Evolutionary conservation across 768 basidiomycete genomes (phyloP), one percentile per base, ranked within the genome.

Genomic region (Lactarius vividus): DNA sequence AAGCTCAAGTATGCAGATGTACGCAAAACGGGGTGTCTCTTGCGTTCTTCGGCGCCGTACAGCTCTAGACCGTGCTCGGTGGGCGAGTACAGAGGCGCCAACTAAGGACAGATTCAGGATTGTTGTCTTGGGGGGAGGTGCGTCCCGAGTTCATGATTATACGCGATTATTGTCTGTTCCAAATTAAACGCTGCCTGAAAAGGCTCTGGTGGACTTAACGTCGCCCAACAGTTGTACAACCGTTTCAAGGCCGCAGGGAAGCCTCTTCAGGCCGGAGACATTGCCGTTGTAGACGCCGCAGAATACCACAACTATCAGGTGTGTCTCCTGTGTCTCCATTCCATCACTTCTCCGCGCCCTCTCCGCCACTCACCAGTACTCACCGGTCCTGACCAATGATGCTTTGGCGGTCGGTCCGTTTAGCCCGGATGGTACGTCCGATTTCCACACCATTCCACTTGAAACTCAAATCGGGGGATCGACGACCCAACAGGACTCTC

Each of bases 221-320:
- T 89, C 40, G 94, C 96, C 42, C 88, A 91, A 70, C 95, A 98
- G 77, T 85, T 98, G 55, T 92, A 88, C 74, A 80, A 93, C 71
- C 83, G 88, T 35, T 94, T 97, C 75, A 82, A 83, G 69, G 79
- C 81, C 15, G 86, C 88, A 53, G 89, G 88, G 10, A 88, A 88
- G 69, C 75, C 83, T 33, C 75, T 97, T 42, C 84, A 81, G 49
- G 75, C 81, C 23, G 91, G 87, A 28, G 96, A 98, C 74, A 86
- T 98, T 55, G 92, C 86, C 7, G 88, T 98, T 62, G 77, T 97
- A 37, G 96, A 98, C 73, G 84, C 84, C 20, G 85, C 92, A 28
- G 81, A 89, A 66, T 84, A 84, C 58, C 96, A 98, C 77, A 85
- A 92, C 75, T 98, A 96, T 78, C 88, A 92, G 79, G 88, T 88